These are phyloP conservation scores for Stagonosporopsis rhizophila DNA, from an alignment of 2,329 filamentous ascomycete genomes.

Conservation along the genomic window DNA sequence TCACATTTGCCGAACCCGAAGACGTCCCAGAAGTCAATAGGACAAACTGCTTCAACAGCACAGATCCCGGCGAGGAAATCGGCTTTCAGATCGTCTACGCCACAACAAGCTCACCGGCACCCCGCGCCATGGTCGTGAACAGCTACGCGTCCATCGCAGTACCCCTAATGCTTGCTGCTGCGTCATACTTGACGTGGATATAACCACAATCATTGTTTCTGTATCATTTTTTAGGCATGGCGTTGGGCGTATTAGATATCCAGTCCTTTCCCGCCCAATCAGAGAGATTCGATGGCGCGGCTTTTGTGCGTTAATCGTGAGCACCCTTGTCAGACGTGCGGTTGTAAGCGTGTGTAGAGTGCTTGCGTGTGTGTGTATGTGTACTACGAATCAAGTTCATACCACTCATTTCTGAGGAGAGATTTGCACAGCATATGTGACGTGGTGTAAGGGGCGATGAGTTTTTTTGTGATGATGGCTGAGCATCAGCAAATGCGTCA, in stretches of 20 bases:
- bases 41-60: slow-evolving; percentile 89
- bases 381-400: slow-evolving; percentile 12
- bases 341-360: slow-evolving; percentile 5
- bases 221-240: slow-evolving; percentile 11
- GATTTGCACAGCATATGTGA: neutral
- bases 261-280: slow-evolving; percentile 18
- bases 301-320: neutral
- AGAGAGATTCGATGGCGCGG: slow-evolving; percentile 4
- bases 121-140: slow-evolving; percentile 34
- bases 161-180: slow-evolving; percentile 37
- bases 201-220: slow-evolving; percentile 10
- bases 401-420: neutral
- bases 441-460: neutral
- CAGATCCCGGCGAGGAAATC: slow-evolving; percentile 56
- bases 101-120: slow-evolving; percentile 45
- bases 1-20: slow-evolving; percentile 82
- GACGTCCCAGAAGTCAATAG: slow-evolving; percentile 78
- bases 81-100: slow-evolving; percentile 80
- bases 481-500: neutral
- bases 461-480: neutral
- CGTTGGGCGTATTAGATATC: slow-evolving; percentile 37
- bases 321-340: neutral
- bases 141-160: slow-evolving; percentile 36
- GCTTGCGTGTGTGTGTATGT: slow-evolving; percentile 13
- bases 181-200: slow-evolving; percentile 40